Evolutionary conservation across 495 filamentous ascomycete genomes (phyloP).

Genomic region (Trichoderma virens): DNA sequence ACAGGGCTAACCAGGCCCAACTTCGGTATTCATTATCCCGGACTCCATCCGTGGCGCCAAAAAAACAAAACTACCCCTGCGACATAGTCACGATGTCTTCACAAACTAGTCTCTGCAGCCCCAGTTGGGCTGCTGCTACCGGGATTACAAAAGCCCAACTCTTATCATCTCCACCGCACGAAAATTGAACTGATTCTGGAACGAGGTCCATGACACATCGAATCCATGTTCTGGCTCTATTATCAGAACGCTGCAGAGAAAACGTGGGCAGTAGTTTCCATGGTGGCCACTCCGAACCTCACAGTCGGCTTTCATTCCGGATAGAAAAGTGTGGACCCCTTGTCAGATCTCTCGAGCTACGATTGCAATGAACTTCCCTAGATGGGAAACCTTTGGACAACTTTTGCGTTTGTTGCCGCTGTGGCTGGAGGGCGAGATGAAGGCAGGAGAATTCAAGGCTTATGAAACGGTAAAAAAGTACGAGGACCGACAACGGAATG

Average conservation of each 20-base stretch:
- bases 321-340: background rate
- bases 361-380: background rate
- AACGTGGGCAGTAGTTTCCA: background rate
- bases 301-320: background rate
- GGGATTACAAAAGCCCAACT: background rate
- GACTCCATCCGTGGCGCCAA: background rate
- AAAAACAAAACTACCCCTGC: background rate
- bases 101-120: background rate
- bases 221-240: background rate
- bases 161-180: background rate
- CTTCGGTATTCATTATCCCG: background rate
- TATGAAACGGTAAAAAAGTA: background rate
- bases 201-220: constrained; percentile 6
- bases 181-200: background rate
- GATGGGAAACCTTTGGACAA: background rate
- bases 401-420: background rate
- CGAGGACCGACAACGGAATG: constrained; percentile 6
- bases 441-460: background rate
- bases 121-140: background rate
- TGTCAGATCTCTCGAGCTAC: background rate
- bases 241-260: background rate
- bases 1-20: too few species aligned
- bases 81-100: constrained; percentile 5
- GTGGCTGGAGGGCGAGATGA: background rate
- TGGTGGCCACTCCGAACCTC: background rate